These are phyloP conservation scores for Populus ilicifolia DNA, from an alignment of 345 rosid species.

Conservation along the genomic window DNA sequence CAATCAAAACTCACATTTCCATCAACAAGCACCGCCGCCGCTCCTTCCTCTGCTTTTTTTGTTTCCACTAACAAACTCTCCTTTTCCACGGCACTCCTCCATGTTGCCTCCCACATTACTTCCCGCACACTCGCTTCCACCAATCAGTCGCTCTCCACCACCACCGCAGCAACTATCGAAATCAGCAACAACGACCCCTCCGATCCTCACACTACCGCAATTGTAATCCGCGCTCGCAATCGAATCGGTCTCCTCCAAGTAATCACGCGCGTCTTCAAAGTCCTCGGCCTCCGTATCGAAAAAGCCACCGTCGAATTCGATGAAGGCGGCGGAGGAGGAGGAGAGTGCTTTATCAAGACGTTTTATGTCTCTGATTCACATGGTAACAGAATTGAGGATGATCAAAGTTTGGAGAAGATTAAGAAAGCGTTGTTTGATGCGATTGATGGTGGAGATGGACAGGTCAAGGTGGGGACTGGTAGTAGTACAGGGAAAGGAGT, in stretches of 20 bases:
- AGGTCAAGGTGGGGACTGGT: conserved; percentile 10
- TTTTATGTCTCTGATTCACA: conserved; percentile 34
- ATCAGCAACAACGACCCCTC: background rate
- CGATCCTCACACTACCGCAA: conserved; percentile 20
- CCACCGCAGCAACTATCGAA: background rate
- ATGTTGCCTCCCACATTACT: background rate
- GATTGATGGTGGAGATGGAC: conserved; percentile 23
- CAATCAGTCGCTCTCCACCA: background rate
- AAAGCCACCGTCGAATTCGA: conserved; percentile 22
- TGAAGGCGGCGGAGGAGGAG: background rate
- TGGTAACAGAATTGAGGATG: conserved; percentile 33
- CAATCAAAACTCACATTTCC: background rate
- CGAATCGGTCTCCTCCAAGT: conserved; percentile 44
- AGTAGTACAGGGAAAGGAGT: conserved; percentile 19
- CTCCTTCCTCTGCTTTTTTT: background rate
- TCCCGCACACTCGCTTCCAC: background rate
- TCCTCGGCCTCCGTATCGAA: conserved; percentile 37
- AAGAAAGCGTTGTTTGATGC: conserved; percentile 32
- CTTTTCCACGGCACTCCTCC: background rate
- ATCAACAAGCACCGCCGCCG: background rate
- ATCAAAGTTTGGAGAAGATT: conserved; percentile 32
- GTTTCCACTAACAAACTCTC: background rate
- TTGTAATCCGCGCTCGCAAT: conserved; percentile 40
- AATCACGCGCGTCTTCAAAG: conserved; percentile 32
- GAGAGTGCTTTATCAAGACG: conserved; percentile 24